Evolutionary conservation across 2,329 filamentous ascomycete species (phyloP).

Genomic region (Calonectria pauciramosa): DNA sequence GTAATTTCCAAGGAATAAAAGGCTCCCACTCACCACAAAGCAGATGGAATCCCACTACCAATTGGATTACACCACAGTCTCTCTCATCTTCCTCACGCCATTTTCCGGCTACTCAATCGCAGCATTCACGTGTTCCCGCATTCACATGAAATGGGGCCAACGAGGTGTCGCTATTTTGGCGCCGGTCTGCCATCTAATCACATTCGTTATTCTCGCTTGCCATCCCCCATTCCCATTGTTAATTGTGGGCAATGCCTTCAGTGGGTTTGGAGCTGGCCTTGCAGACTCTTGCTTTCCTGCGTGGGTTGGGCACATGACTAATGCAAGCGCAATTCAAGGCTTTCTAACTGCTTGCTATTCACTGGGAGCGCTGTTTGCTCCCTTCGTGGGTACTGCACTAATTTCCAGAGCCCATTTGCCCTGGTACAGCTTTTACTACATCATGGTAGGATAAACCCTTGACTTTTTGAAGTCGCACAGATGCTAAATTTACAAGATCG

Average conservation of each 20-base stretch:
- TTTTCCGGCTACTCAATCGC: constrained; percentile 76
- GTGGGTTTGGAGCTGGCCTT: constrained; percentile 79
- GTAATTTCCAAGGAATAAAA: not conserved
- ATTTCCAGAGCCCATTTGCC: constrained; percentile 71
- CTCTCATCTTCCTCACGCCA: constrained; percentile 75
- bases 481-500: not conserved
- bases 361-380: constrained; percentile 76
- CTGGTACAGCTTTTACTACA: constrained; percentile 83
- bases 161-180: constrained; percentile 73
- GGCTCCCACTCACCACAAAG: not conserved
- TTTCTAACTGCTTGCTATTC: constrained; percentile 79
- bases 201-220: constrained; percentile 72
- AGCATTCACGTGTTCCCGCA: constrained; percentile 70
- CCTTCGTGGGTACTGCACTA: constrained; percentile 78
- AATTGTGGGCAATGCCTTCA: constrained; percentile 74
- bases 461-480: constrained; percentile 41
- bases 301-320: constrained; percentile 75
- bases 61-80: constrained; percentile 72
- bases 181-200: constrained; percentile 70
- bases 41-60: constrained; percentile 65
- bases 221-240: constrained; percentile 79
- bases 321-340: constrained; percentile 78
- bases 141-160: constrained; percentile 47
- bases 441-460: constrained; percentile 75
- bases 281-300: constrained; percentile 70